Percentiles rank a stretch among this genome's conserved stretches.
phyloP scores from a whole-genome alignment of 2,329 filamentous ascomycete species.

The Fusarium neocosmosporiellum region DNA sequence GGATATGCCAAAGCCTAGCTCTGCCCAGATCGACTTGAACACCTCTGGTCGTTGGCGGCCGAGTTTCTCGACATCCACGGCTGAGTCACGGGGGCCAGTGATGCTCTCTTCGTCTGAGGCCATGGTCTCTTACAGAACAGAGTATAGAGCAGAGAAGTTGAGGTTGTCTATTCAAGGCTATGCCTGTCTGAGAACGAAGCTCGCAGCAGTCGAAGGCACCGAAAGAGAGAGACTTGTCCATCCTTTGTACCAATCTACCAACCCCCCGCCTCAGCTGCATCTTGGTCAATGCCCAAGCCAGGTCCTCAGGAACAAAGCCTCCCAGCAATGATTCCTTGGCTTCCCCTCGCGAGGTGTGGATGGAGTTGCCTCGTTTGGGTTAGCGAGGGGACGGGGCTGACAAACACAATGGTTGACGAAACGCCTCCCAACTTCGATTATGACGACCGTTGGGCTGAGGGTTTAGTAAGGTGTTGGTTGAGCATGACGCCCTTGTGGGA shows the following conservation, averaged over 20 bases:
- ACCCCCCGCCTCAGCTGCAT: slow-evolving; percentile 4
- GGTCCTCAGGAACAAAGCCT: neutral
- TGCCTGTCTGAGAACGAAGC: neutral
- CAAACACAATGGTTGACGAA: slow-evolving; percentile 9
- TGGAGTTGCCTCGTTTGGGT: slow-evolving; percentile 22
- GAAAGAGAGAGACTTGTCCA: slow-evolving; percentile 4
- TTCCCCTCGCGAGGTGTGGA: slow-evolving; percentile 21
- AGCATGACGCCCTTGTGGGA: slow-evolving; percentile 7
- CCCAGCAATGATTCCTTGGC: slow-evolving; percentile 11
- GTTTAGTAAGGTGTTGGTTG: slow-evolving; percentile 24
- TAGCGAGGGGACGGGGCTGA: slow-evolving; percentile 20
- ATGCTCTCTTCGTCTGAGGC: slow-evolving; percentile 29
- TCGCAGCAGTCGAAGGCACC: neutral
- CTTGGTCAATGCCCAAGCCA: slow-evolving; percentile 3
- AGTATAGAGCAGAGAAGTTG: neutral
- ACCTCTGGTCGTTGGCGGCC: slow-evolving; percentile 40
- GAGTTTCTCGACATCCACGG: slow-evolving; percentile 39
- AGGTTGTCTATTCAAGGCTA: neutral
- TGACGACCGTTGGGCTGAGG: slow-evolving; percentile 17
- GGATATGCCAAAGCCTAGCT: slow-evolving; percentile 39
- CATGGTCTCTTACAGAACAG: slow-evolving; percentile 7
- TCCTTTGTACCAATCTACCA: slow-evolving; percentile 21
- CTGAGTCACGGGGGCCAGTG: slow-evolving; percentile 13
- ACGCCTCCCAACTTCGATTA: neutral
- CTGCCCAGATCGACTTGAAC: slow-evolving; percentile 39